Base-by-base conservation (phyloP, 106 monocot species). In the Triglochin maritima region DNA sequence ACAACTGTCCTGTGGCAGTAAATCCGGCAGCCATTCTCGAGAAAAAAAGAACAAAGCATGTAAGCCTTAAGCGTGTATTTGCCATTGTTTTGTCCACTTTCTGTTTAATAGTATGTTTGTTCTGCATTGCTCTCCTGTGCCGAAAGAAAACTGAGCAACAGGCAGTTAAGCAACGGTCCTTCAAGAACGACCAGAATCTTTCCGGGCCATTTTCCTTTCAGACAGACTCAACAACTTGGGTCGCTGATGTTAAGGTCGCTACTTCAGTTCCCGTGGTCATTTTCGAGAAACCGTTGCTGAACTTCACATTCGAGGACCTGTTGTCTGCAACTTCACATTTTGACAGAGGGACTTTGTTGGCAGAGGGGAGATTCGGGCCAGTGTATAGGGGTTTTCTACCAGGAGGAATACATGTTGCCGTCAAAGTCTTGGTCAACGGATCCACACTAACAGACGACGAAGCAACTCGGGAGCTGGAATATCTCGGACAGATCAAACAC, bases 271-370 rank as follows among this genome's bases (percentile, higher is more conserved):
- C 92, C 11, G 83, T 92, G 1, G 70, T 88, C 59, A 85, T 92
- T 13, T 92, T 92, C 51, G 92, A 92, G 74, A 92, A 92, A 76
- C 92, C 92, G 50, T 76, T 92, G 74, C 48, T 87, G 60, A 88
- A 79, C 47, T 88, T 88, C 68, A 83, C 88, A 4, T 92, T 92
- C 52, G 82, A 83, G 0, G 92, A 92, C 59, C 81, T 92, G 44
- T 71, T 92, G 64, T 15, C 66, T 13, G 82, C 92, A 2, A 92
- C 92, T 4, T 83, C 83, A 0, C 75, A 92, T 67, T 92, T 92
- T 52, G 92, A 92, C 50, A 67, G 81, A 48, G 92, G 88, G 1
- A 88, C 85, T 8, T 69, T 92, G 60, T 57, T 92, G 14, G 88
- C 92, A 3, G 92, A 92, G 63, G 92, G 92, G 57, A 72, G 81